Conservation (phyloP, 495 filamentous ascomycete species). For the Chaetomium tenue region DNA sequence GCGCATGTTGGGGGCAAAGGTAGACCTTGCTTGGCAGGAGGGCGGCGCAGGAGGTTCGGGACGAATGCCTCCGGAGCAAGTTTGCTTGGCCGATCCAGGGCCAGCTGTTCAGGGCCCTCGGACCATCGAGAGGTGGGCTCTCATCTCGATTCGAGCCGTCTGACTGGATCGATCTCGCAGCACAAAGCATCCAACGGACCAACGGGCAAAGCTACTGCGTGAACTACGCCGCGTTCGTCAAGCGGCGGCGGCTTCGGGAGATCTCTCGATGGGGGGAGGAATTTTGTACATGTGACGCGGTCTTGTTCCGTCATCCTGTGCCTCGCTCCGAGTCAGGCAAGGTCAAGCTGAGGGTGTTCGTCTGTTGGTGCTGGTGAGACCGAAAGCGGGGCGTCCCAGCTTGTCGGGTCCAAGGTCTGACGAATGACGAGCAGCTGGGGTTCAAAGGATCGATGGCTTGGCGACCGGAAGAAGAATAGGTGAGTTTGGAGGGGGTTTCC, state of each 20-base stretch:
- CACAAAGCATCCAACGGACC: neutral
- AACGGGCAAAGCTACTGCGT: neutral
- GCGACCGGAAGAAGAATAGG: neutral
- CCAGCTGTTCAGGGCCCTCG: neutral
- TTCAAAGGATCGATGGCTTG: conserved; percentile 8
- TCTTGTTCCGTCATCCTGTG: neutral
- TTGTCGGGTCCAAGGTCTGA: conserved; percentile 11
- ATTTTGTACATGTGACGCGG: neutral
- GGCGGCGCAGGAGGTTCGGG: neutral
- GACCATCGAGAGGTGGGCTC: neutral
- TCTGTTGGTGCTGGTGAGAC: neutral
- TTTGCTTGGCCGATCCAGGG: neutral
- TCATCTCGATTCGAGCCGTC: neutral
- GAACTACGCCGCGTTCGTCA: neutral
- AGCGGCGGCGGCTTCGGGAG: neutral
- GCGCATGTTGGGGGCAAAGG: neutral
- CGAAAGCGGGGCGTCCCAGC: conserved; percentile 16
- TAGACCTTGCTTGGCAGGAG: neutral
- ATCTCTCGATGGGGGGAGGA: neutral
- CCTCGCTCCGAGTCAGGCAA: neutral
- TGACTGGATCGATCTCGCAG: neutral
- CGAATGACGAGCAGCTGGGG: neutral
- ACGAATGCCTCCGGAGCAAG: no score
- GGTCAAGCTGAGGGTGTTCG: neutral
- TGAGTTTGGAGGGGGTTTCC: neutral